Evolutionary conservation across 768 basidiomycete species (phyloP).

Genomic region (Trametes cinnabarina): DNA sequence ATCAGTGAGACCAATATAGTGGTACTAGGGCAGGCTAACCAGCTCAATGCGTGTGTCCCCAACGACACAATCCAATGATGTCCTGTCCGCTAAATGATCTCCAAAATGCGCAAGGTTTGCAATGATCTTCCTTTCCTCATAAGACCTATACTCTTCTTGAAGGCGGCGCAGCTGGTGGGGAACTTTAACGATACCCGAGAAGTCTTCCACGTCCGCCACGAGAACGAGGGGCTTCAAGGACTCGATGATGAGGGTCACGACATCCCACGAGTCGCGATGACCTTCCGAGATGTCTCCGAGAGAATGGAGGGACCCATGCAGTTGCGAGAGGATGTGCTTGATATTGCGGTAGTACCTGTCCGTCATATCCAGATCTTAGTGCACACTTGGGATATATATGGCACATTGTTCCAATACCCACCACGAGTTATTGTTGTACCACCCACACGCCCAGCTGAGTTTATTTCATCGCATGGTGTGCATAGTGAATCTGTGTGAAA

Average conservation of each 20-base stretch:
- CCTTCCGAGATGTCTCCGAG: background rate
- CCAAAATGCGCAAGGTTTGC: background rate
- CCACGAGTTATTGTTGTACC: constrained; percentile 15
- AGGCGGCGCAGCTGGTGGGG: constrained; percentile 2
- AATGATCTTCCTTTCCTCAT: background rate
- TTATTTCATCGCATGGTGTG: too few species aligned
- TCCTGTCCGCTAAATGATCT: background rate
- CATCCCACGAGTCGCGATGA: background rate
- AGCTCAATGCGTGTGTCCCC: constrained; percentile 4
- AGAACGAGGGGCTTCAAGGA: constrained; percentile 1
- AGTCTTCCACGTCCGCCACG: constrained; percentile 3
- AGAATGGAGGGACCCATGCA: background rate
- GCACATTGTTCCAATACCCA: too few species aligned
- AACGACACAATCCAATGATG: background rate
- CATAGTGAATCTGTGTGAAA: too few species aligned
- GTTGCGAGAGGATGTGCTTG: background rate
- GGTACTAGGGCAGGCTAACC: background rate
- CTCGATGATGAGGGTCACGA: background rate
- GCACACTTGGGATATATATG: too few species aligned
- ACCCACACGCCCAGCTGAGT: constrained; percentile 12
- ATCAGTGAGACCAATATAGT: background rate
- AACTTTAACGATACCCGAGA: background rate
- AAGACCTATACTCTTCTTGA: constrained; percentile 1
- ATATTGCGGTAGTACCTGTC: constrained; percentile 3
- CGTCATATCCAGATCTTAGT: too few species aligned